Evolutionary conservation across 768 basidiomycete genomes (phyloP), one percentile per base, ranked within the genome.

Genomic region (Tubosaeta sp.): DNA sequence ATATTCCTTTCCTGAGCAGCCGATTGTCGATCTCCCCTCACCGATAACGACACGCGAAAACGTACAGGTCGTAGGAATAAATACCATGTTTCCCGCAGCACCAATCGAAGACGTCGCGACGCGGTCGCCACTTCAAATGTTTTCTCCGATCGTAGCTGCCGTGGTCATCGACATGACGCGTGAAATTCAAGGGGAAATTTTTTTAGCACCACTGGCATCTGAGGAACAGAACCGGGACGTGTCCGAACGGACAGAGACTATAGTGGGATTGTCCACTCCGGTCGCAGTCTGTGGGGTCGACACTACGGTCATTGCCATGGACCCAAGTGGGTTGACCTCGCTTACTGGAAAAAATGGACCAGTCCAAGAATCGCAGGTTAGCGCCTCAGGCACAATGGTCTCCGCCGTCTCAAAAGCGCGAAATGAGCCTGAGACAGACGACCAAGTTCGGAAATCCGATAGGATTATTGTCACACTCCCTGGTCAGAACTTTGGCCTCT

Each of bases 1-100:
- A 7, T 42, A 44, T 29, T 44, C 35, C 3, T 42, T 25, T 2
- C 13, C 22, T 9, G 22, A 1, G 30, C 11, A 29, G 7, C 56
- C 45, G 19, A 39, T 51, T 16, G 45, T 60, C 13, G 55, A 60
- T n/a, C 56, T 60, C 40, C 59, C 59, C 6, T 50, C 46, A 7
- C 7, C 42, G n/a, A n/a, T 46, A n/a, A 9, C 21, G 6, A 35
- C 10, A 25, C 49, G 49, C 6, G 49, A 49, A 19, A 40, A 44
- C 1, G 5, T 40, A 1, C 36, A 1, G 35, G 11, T 21, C 12
- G 24, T 42, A 12, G 46, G 48, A 22, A 24, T 27, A 16, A 35
- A 9, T 12, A n/a, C 22, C 2, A 29, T 46, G 34, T 0, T 36
- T 27, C 19, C 43, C 5, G 14, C 18, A 18, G 21, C 31, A n/a